Evolutionary conservation across 2,329 filamentous ascomycete species (phyloP), one percentile per base, ranked within the genome.

Genomic region (Phyllosticta citriasiana): DNA sequence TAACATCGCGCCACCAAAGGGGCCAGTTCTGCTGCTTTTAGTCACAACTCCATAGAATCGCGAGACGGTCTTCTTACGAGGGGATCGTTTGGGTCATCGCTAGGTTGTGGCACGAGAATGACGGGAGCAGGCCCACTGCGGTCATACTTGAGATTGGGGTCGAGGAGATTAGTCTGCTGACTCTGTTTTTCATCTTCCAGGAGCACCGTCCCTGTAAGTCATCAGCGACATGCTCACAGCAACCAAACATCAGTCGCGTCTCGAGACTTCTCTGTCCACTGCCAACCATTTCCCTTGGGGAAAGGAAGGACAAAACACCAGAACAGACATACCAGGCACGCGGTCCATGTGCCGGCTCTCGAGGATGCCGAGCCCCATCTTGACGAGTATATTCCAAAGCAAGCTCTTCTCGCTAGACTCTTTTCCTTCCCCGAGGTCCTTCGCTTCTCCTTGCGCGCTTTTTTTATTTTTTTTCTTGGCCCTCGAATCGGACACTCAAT

Each of bases 51-150:
- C n/a, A 57, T 22, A 9, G 55, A 22, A 33, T 3, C 27, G 14
- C 19, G 59, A 33, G 53, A 33, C 53, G 67, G 19, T 22, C 19
- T 22, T 22, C 75, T 63, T 80, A 86, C 84, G 66, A 96, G 79
- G 30, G 91, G 92, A 74, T 97, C 92, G 72, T 95, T 93, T 3
- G 89, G 90, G 72, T 96, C 90, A 73, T 96, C 88, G 64, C 87
- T 92, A 2, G 93, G 93, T 70, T 97, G 93, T 4, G 93, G 93
- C 4, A 95, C 88, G 33, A 97, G 83, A 67, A 97, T 88, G 67
- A 93, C 88, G 40, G 59, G 59, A 16, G 53, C 54, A 19, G 80
- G 78, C 35, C 88, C 87, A 64, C 80, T 86, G 58, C 74, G 81
- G 73, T 92, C 88, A 73, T 85, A 88, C 74, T 94, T 95, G 67